Evolutionary conservation across 257 asterid species (phyloP).

Genomic region (Ligustrum vulgare): DNA sequence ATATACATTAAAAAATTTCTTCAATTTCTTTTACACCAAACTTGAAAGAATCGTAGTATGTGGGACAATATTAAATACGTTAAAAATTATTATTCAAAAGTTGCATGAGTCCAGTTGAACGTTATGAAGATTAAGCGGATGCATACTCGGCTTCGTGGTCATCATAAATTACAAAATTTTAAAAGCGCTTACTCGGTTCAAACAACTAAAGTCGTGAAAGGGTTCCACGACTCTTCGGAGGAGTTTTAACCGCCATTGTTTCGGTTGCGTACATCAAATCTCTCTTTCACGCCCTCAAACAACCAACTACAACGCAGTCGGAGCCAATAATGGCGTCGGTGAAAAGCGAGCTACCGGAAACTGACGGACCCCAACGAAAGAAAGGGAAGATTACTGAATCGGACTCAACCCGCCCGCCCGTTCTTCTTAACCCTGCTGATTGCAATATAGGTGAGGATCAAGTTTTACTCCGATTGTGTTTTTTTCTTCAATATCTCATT

Average conservation of each 20-base stretch:
- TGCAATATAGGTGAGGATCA: conserved; percentile 50
- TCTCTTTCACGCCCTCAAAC: not conserved
- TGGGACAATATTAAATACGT: not conserved
- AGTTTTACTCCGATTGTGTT: not conserved
- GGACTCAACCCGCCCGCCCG: conserved; percentile 19
- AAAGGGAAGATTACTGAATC: conserved; percentile 27
- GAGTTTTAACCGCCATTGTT: not conserved
- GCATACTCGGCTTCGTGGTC: not conserved
- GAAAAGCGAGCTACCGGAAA: conserved; percentile 36
- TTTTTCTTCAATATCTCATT: not conserved
- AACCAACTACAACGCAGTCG: not conserved
- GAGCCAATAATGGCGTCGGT: conserved; percentile 35
- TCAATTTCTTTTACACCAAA: too few species aligned
- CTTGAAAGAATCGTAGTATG: not conserved
- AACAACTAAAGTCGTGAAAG: not conserved
- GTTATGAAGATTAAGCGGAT: too few species aligned
- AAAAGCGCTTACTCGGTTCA: not conserved
- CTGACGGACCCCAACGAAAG: conserved; percentile 25
- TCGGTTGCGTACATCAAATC: too few species aligned
- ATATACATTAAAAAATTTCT: too few species aligned
- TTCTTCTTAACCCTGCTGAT: conserved; percentile 59
- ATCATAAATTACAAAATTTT: too few species aligned
- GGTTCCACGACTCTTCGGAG: not conserved
- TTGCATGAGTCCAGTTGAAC: not conserved
- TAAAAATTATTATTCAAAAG: too few species aligned